Base-by-base conservation (phyloP, 495 filamentous ascomycete genomes). In the Penicillium robsamsonii region DNA sequence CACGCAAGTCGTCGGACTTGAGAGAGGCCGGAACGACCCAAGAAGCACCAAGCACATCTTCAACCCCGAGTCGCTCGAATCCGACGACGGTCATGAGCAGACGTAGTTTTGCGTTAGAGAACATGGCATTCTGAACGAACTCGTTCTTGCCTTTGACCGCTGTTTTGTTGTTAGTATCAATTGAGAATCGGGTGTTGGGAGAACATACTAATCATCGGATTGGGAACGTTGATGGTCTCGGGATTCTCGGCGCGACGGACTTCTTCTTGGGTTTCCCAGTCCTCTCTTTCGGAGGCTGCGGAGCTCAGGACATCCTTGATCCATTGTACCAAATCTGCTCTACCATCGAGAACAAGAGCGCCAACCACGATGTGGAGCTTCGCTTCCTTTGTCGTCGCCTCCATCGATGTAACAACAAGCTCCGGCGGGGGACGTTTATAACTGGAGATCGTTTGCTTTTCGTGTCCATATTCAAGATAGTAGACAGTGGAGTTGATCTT, bases 381-480 rank as follows among this genome's bases (percentile, higher is more conserved):
- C 44, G 86, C 81, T 24, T 88, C 82, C 30, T 70, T 70, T 12
- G 85, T 82, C 46, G 84, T 77, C 1, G 81, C 83, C 30, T 86
- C 82, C 33, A 64, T 69, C 8, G 72, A 69, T 58, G 86, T 88
- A 41, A 99, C 87, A 59, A 95, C 87, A 38, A 99, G 76, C 65
- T 92, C 87, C 4, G 89, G 81, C 5, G 87, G 84, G 13, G 89
- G 80, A 56, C 82, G 79, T 37, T 81, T 80, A 10, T 46, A 47
- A 13, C 77, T 70, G 9, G 81, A 78, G 24, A 83, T 64, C 0
- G 87, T 85, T 65, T 92, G 90, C 63, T 87, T 89, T 63, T 96
- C 91, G 61, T 91, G 87, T 5, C 95, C 95, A 66, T 91, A 89
- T 66, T 97, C 90, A 4, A 99, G 80, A 65, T 90, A 97, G 69